Base-by-base conservation (phyloP, 2,329 filamentous ascomycete species). In the Trichoderma sp. region DNA sequence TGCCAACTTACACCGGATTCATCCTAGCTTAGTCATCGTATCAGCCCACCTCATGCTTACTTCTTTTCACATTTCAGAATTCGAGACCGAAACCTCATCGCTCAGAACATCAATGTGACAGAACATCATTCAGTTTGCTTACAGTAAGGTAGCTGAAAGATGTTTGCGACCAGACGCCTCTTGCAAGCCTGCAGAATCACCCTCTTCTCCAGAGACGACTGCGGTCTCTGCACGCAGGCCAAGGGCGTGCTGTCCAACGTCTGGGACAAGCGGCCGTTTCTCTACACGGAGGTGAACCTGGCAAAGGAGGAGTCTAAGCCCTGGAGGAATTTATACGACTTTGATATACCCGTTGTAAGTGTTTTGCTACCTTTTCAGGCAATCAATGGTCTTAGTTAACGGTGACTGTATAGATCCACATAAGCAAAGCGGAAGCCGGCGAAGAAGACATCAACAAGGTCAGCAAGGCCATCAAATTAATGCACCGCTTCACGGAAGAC, bases 311-410 rank as follows among this genome's bases (percentile, higher is more conserved):
- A 86, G 28, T 82, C 83, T 17, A 83, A 86, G 67, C 78, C 80
- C 26, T 94, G 91, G 91, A 87, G 85, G 71, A 82, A 88, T 56
- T 72, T 92, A 1, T 94, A 94, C 73, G 90, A 93, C 65, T 91
- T 93, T 74, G 91, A 94, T 70, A 90, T 91, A 7, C 91, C 91
- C 0, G 91, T 93, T 72, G 90, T 93, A 79, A 72, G 83, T 76
- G 0, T 5, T 19, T 4, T 19, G 14, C 2, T 19, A 14, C 0
- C 14, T 14, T 14, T 14, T 14, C 5, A 12, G 12, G 30, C 3
- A 9, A 3, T 3, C 10, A 19, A 7, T 7, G 10, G 4, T 3
- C 9, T 14, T 14, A 47, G 6, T 5, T 21, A 10, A 1, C 7
- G n/a, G 24, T n/a, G 14, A 45, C 14, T 14, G 3, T 39, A 65